Evolutionary conservation across 768 basidiomycete species (phyloP).

Genomic region (Phlebiopsis gigantea): DNA sequence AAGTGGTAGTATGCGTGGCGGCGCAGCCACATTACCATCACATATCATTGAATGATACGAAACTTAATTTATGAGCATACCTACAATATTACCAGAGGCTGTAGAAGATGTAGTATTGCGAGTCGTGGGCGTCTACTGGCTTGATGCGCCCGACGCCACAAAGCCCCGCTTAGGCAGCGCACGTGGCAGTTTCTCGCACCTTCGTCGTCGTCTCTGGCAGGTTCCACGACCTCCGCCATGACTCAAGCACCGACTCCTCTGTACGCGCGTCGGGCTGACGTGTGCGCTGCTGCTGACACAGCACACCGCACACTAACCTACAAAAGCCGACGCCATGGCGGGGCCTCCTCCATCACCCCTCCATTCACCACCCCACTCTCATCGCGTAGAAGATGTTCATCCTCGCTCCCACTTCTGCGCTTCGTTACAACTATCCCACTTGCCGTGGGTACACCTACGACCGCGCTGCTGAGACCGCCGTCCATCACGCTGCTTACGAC

Average conservation of each 20-base stretch:
- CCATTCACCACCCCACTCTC: background rate
- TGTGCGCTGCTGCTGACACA: background rate
- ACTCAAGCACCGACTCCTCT: background rate
- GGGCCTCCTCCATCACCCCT: background rate
- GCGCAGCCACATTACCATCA: background rate
- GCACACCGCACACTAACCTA: background rate
- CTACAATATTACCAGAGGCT: background rate
- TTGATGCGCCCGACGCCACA: background rate
- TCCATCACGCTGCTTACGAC: constrained; percentile 15
- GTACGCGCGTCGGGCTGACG: constrained; percentile 1
- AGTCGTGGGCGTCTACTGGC: background rate
- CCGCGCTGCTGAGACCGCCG: background rate
- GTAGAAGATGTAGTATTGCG: background rate
- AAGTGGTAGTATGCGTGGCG: background rate
- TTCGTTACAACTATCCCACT: background rate
- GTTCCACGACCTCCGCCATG: background rate
- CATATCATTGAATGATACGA: too few species aligned
- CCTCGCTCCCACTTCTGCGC: constrained; percentile 1
- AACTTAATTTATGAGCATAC: background rate
- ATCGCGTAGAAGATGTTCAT: background rate
- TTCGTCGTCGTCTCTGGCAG: background rate
- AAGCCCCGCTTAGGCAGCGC: background rate
- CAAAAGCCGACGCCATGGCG: background rate
- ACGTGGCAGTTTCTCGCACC: background rate
- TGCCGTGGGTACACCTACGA: background rate